These are phyloP conservation scores for Dictyostelium firmibasis DNA, from an alignment of 78 protist genomes.

Conservation along the genomic window DNA sequence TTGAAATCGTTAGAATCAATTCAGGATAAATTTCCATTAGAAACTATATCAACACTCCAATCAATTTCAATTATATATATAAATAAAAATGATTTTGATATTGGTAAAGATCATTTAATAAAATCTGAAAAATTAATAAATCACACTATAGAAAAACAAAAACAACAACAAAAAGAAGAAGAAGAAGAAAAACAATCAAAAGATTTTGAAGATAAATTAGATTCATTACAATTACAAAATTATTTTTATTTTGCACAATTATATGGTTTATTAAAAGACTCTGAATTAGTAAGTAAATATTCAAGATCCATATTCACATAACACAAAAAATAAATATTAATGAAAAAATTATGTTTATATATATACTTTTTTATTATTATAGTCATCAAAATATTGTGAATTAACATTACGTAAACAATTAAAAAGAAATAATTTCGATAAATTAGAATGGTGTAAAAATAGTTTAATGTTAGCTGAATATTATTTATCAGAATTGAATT, in stretches of 20 bases:
- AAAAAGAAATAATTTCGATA: background rate
- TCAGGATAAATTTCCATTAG: background rate
- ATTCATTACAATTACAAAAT: slow-evolving; percentile 6
- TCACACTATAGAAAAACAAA: background rate
- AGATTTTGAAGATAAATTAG: background rate
- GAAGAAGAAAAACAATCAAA: background rate
- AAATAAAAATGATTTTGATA: background rate
- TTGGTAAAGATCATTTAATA: background rate
- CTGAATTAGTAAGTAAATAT: background rate
- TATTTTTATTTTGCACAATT: slow-evolving; percentile 20
- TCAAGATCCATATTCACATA: no score
- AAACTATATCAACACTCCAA: background rate
- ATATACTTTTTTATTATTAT: no score
- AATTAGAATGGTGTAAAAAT: slow-evolving; percentile 25
- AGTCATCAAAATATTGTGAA: slow-evolving; percentile 16
- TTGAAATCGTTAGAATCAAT: background rate
- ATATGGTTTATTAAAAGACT: background rate
- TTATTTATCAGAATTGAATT: background rate
- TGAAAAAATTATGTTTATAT: background rate
- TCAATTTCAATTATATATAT: background rate
- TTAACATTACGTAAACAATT: slow-evolving; percentile 5
- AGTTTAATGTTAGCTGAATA: background rate
- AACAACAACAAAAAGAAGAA: background rate
- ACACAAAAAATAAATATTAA: background rate
- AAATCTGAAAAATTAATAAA: background rate